phyloP scores from a whole-genome alignment of 2,329 filamentous ascomycete genomes.

The Teratosphaeria zuluensis region DNA sequence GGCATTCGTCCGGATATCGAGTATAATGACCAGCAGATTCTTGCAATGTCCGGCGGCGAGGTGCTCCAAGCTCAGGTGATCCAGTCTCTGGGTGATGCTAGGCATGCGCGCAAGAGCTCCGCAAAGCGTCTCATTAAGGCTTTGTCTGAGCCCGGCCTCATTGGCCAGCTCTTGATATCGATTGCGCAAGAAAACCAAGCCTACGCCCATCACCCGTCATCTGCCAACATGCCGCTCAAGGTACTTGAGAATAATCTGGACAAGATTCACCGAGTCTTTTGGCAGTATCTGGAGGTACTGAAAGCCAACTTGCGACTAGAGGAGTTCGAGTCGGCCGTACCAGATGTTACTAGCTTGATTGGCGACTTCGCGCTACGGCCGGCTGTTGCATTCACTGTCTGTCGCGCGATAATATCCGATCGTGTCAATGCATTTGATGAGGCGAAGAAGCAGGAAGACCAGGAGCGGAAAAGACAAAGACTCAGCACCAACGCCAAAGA shows the following conservation, averaged over 20 bases:
- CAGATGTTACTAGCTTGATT: slow-evolving; percentile 64
- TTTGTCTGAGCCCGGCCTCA: slow-evolving; percentile 66
- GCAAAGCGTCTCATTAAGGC: slow-evolving; percentile 72
- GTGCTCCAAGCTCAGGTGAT: slow-evolving; percentile 71
- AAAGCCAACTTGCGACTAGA: slow-evolving; percentile 65
- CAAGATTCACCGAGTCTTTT: slow-evolving; percentile 74
- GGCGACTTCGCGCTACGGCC: slow-evolving; percentile 70
- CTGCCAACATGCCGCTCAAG: slow-evolving; percentile 73
- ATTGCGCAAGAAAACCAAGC: slow-evolving; percentile 83
- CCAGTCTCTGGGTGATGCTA: slow-evolving; percentile 68
- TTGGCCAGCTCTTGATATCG: slow-evolving; percentile 74
- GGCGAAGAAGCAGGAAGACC: slow-evolving; percentile 24
- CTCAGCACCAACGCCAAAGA: slow-evolving; percentile 31
- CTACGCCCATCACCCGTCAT: slow-evolving; percentile 67
- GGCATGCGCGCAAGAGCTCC: slow-evolving; percentile 57
- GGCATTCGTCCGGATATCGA: slow-evolving; percentile 80
- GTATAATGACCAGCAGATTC: slow-evolving; percentile 78
- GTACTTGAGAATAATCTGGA: slow-evolving; percentile 80
- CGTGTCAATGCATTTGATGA: slow-evolving; percentile 43
- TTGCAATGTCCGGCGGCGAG: slow-evolving; percentile 80
- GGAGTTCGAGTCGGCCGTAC: slow-evolving; percentile 71
- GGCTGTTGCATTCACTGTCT: slow-evolving; percentile 75
- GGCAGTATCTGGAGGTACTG: slow-evolving; percentile 82
- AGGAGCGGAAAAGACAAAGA: slow-evolving; percentile 19
- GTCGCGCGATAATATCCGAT: slow-evolving; percentile 62